phyloP scores from a whole-genome alignment of 768 basidiomycete genomes.

The Lactarius pseudohatsudake region DNA sequence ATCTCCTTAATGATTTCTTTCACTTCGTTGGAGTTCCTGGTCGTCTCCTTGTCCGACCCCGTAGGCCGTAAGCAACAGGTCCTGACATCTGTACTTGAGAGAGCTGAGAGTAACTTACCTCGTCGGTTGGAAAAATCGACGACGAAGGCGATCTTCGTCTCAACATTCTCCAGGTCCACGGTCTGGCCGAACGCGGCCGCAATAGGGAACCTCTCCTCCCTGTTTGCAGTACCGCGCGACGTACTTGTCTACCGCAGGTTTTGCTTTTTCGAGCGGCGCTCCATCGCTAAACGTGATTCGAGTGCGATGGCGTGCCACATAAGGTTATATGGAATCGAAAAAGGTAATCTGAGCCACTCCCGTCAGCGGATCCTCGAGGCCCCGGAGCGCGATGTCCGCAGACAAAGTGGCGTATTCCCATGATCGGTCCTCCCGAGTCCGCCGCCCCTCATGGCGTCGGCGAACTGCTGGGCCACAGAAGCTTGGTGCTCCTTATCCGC shows the following conservation, averaged over 20 bases:
- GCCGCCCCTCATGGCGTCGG: not conserved
- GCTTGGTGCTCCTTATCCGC: not conserved
- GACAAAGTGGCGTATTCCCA: not conserved
- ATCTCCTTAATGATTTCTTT: conserved; percentile 5
- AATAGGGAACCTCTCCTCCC: not conserved
- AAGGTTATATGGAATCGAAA: too few species aligned
- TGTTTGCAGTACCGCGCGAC: not conserved
- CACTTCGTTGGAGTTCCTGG: not conserved
- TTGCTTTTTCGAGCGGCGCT: not conserved
- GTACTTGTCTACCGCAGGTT: too few species aligned
- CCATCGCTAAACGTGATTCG: not conserved
- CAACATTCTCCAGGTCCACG: not conserved
- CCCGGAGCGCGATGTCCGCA: not conserved
- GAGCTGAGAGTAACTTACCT: not conserved
- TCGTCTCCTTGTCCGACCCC: not conserved
- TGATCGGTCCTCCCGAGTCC: not conserved
- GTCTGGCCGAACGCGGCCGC: not conserved
- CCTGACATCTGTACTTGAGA: not conserved
- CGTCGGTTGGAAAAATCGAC: not conserved
- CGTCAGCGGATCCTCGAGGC: conserved; percentile 1
- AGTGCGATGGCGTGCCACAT: too few species aligned
- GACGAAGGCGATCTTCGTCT: not conserved
- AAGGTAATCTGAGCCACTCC: not conserved
- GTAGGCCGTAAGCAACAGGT: not conserved
- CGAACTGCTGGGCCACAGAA: not conserved